Percentiles rank a stretch among this genome's conserved stretches.
These are phyloP conservation scores for Hypoxylon sp. DNA, from an alignment of 2,329 filamentous ascomycete species.

Conservation along the genomic window DNA sequence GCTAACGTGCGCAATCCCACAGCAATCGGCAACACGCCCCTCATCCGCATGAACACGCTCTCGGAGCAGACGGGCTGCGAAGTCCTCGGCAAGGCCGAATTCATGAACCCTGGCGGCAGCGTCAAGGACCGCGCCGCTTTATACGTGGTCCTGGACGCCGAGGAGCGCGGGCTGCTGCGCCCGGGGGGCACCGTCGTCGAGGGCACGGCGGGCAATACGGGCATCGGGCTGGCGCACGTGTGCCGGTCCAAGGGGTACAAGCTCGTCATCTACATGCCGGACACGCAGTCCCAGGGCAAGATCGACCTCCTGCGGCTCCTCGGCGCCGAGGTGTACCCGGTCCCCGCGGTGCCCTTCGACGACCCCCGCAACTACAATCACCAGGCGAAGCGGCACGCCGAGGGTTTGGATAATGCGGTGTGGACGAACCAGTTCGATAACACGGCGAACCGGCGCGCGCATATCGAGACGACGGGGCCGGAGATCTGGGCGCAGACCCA, in stretches of 20 bases:
- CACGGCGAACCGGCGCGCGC: conserved; percentile 89
- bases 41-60: conserved; percentile 89
- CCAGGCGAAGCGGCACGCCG: conserved; percentile 91
- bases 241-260: conserved; percentile 92
- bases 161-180: conserved; percentile 83
- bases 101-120: conserved; percentile 96
- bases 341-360: conserved; percentile 94
- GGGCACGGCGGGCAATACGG: conserved; percentile 97
- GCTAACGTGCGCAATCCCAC: conserved; percentile 27
- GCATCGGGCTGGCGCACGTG: conserved; percentile 96
- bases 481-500: conserved; percentile 96
- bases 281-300: conserved; percentile 98
- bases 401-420: conserved; percentile 75
- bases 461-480: conserved; percentile 96
- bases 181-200: conserved; percentile 95
- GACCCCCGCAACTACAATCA: conserved; percentile 98
- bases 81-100: conserved; percentile 95
- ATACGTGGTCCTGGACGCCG: conserved; percentile 93
- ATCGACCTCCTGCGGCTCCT: conserved; percentile 91
- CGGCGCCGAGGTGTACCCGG: conserved; percentile 94
- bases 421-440: conserved; percentile 99
- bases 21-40: conserved; percentile 98
- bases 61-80: conserved; percentile 94
- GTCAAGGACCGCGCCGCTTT: conserved; percentile 97
- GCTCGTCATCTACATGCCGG: conserved; percentile 99